Evolutionary conservation across 306 rosid genomes (phyloP).

Genomic region (Glycine soja): DNA sequence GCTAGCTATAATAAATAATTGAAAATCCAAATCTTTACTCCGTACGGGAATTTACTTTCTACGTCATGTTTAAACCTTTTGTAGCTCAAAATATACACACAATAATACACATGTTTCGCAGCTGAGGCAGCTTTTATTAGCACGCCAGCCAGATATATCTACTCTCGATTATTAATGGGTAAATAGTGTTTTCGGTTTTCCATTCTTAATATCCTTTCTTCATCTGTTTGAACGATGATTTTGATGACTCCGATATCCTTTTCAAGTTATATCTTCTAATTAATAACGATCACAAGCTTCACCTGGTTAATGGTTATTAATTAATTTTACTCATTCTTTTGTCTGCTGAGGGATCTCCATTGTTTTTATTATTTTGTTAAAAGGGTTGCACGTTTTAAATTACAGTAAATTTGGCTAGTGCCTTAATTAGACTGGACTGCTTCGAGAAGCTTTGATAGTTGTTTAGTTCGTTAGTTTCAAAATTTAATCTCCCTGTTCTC

Average conservation of each 20-base stretch:
- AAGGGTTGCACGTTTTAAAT: constrained; percentile 32
- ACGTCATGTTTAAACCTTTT: constrained; percentile 7
- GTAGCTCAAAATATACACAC: background rate
- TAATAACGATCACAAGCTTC: background rate
- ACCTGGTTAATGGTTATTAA: background rate
- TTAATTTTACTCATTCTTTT: constrained; percentile 5
- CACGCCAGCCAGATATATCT: background rate
- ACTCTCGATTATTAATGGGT: constrained; percentile 14
- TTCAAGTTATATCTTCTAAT: background rate
- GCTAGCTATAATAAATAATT: constrained; percentile 28
- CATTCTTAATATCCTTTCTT: background rate
- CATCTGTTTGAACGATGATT: constrained; percentile 4
- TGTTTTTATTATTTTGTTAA: background rate
- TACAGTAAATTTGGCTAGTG: background rate
- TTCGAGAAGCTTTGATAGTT: background rate
- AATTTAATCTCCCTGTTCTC: background rate
- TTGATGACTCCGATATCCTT: background rate
- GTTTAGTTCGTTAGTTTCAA: background rate
- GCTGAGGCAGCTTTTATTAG: background rate
- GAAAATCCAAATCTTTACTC: constrained; percentile 19
- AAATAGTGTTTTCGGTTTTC: background rate
- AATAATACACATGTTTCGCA: background rate
- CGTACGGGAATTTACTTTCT: constrained; percentile 24
- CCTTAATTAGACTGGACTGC: background rate
- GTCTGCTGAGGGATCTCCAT: constrained; percentile 18